These are phyloP conservation scores for Alnus glutinosa DNA, from an alignment of 306 rosid genomes.

Conservation along the genomic window DNA sequence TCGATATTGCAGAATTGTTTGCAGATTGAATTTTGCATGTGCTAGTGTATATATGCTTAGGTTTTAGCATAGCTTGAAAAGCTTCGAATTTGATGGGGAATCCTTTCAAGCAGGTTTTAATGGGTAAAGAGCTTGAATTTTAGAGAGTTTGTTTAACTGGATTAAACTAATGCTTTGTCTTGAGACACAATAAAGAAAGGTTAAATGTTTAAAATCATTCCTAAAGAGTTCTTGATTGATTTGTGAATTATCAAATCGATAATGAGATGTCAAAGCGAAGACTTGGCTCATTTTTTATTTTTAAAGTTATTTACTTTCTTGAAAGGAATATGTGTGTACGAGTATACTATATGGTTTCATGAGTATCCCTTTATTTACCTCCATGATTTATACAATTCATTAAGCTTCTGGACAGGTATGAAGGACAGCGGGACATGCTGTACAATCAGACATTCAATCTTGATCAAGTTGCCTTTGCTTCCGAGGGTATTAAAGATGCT, in stretches of 20 bases:
- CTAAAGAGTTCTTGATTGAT: not conserved
- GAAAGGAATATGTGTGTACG: not conserved
- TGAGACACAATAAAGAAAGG: not conserved
- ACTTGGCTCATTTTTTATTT: not conserved
- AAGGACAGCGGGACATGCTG: slow-evolving; percentile 96
- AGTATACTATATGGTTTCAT: not conserved
- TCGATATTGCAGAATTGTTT: not conserved
- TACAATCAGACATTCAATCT: slow-evolving; percentile 96
- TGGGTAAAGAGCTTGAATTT: not conserved
- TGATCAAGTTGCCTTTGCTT: slow-evolving; percentile 93
- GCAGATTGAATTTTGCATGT: not conserved
- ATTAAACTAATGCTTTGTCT: not conserved
- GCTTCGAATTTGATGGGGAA: not conserved
- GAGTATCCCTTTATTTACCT: slow-evolving; percentile 3
- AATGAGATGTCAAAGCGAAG: not conserved
- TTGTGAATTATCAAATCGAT: not conserved
- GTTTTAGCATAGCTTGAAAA: not conserved
- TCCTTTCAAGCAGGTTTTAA: not conserved
- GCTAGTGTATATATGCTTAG: not conserved
- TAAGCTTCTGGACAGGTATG: slow-evolving; percentile 72
- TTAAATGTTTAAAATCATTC: not conserved
- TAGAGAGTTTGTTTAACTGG: not conserved
- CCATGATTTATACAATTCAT: not conserved
- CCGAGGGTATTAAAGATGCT: slow-evolving; percentile 95
- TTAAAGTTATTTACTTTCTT: slow-evolving; percentile 4